Base-by-base conservation (phyloP, 2,329 filamentous ascomycete genomes). In the Aspergillus fijiensis region DNA sequence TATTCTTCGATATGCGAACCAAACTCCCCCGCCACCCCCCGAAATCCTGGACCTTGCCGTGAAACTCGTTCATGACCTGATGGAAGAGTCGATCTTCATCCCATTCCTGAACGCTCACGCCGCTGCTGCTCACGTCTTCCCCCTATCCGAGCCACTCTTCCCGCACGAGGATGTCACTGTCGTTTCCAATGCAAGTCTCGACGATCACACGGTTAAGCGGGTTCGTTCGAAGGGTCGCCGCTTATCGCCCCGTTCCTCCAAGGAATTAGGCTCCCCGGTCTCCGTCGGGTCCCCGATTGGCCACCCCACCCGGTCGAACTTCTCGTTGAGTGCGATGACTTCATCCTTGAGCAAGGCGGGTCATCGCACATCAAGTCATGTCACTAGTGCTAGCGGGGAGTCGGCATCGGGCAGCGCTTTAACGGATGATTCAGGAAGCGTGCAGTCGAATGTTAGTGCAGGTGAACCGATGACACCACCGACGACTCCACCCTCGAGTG, bases 11-110 rank as follows among this genome's bases (percentile, higher is more conserved):
- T 82, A 89, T 47, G 83, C 86, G 7, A 81, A 81, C 61, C 77
- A 83, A 14, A 76, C 80, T 1, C 79, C 82, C 5, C 82, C 87
- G 0, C 92, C 94, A 6, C 89, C 89, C 5, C 93, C 95, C 1
- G 85, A 88, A 47, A 85, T 87, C 57, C 81, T 99, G 16, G 89
- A 96, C 61, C 85, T 90, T 54, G 92, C 95, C 21, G 90, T 96
- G 25, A 85, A 85, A 63, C 96, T 96, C 62, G 91, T 97, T 47
- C 93, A 94, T 74, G 95, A 98, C 68, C 81, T 99, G 58, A 98
- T 99, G 93, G 96, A 96, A 69, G 95, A 98, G 74, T 97, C 93
- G 3, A 91, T 98, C 0, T 82, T 98, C 55, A 88, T 96, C 0
- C 93, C 94, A 0, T 99, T 98, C 72, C 83, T 98, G 57, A 94